These are phyloP conservation scores for Ganoderma resinaceum DNA, from an alignment of 1,284 basidiomycete genomes.

Conservation along the genomic window DNA sequence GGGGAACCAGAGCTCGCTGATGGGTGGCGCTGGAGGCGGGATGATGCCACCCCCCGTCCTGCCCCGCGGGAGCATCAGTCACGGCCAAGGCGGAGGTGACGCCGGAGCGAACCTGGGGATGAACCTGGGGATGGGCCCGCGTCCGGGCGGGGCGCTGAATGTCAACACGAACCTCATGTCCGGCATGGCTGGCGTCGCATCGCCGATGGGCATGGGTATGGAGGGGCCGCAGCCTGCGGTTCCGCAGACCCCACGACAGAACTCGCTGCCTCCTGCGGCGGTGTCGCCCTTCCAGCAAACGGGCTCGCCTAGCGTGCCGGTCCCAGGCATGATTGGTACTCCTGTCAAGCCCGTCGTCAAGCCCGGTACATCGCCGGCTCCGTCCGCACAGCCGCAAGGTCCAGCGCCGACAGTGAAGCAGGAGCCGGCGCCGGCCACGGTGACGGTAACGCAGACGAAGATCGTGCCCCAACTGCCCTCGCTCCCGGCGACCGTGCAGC, in stretches of 20 bases:
- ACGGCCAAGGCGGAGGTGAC: background rate
- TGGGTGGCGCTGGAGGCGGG: conserved; percentile 28
- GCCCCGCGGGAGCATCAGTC: conserved; percentile 9
- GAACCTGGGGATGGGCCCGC: conserved; percentile 13
- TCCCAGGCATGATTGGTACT: conserved; percentile 16
- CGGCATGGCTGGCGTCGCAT: too few species aligned
- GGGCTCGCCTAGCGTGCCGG: conserved; percentile 17
- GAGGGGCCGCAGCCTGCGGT: conserved; percentile 7
- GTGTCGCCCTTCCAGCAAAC: conserved; percentile 29
- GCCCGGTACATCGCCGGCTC: conserved; percentile 12
- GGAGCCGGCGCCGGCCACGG: background rate
- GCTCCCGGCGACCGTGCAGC: conserved; percentile 41
- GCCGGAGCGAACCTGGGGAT: conserved; percentile 13
- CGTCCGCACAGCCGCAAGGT: conserved; percentile 10
- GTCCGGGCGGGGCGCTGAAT: conserved; percentile 15
- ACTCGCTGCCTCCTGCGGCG: conserved; percentile 34
- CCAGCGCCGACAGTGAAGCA: background rate
- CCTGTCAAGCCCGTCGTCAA: conserved; percentile 11
- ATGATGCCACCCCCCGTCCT: conserved; percentile 30
- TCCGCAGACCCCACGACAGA: conserved; percentile 33
- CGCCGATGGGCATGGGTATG: conserved; percentile 17
- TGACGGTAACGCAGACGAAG: conserved; percentile 27
- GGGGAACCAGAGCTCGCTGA: conserved; percentile 13
- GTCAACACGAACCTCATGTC: conserved; percentile 26
- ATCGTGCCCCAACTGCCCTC: conserved; percentile 38